These are phyloP conservation scores for Vigna trinervia DNA, from an alignment of 306 rosid species.

Conservation along the genomic window DNA sequence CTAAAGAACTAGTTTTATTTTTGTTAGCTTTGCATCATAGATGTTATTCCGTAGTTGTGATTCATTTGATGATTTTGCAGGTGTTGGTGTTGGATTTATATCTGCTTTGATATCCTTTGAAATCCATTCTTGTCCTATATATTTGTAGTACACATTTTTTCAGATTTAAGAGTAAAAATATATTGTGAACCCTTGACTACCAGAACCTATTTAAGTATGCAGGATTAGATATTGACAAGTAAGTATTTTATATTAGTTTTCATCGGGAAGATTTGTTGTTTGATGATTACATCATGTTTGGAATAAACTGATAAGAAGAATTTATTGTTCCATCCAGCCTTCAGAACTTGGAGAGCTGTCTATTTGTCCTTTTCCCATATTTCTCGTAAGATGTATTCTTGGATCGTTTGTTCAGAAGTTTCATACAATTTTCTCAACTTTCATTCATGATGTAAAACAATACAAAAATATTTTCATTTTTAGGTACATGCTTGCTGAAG, in stretches of 20 bases:
- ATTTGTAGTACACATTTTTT: slow-evolving; percentile 34
- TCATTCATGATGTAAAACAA: slow-evolving; percentile 36
- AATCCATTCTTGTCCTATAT: slow-evolving; percentile 36
- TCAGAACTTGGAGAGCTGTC: slow-evolving; percentile 98
- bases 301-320: slow-evolving; percentile 40
- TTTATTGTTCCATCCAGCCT: slow-evolving; percentile 66
- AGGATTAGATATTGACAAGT: slow-evolving; percentile 97
- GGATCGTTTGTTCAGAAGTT: slow-evolving; percentile 27
- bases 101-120: slow-evolving; percentile 99
- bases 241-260: slow-evolving; percentile 49
- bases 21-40: slow-evolving; percentile 3
- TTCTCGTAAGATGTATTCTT: slow-evolving; percentile 82
- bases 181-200: slow-evolving; percentile 73
- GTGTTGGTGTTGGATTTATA: slow-evolving; percentile 96
- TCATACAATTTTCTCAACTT: slow-evolving; percentile 3
- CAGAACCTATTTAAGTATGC: slow-evolving; percentile 97
- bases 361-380: slow-evolving; percentile 96
- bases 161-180: slow-evolving; percentile 17
- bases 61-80: slow-evolving; percentile 60
- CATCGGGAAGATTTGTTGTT: slow-evolving; percentile 36
- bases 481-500: slow-evolving; percentile 99
- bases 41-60: slow-evolving; percentile 39
- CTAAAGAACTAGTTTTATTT: slow-evolving; percentile 8
- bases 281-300: slow-evolving; percentile 35
- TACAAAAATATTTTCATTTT: slow-evolving; percentile 33